Conservation (phyloP, 2,329 filamentous ascomycete genomes). For the Pseudocercospora eumusae region DNA sequence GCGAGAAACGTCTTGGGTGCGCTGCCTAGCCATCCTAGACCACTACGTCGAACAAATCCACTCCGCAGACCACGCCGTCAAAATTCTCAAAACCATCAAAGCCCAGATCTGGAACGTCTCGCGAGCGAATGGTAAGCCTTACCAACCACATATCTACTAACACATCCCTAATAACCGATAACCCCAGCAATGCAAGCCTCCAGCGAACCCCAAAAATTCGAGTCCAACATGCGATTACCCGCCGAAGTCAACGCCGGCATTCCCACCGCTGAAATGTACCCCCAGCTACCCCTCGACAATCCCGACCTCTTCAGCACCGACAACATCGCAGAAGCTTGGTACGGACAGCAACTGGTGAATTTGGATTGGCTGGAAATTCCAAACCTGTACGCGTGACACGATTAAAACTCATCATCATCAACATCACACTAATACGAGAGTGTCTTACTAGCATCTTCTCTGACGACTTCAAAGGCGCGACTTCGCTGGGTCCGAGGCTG, state of each 20-base stretch:
- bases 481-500: constrained; percentile 18
- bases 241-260: constrained; percentile 9
- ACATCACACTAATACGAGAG: no score
- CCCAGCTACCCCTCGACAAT: constrained; percentile 26
- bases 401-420: no score
- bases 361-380: constrained; percentile 32
- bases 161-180: no score
- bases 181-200: neutral
- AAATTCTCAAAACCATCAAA: constrained; percentile 31
- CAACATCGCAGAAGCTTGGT: constrained; percentile 32
- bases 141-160: no score
- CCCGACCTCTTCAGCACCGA: constrained; percentile 30
- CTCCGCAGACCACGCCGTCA: constrained; percentile 29
- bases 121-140: constrained; percentile 6
- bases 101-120: constrained; percentile 20
- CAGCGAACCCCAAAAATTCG: neutral
- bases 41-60: constrained; percentile 32
- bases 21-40: constrained; percentile 29
- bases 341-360: constrained; percentile 32
- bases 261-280: constrained; percentile 17
- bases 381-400: constrained; percentile 20
- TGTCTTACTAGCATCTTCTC: constrained; percentile 6
- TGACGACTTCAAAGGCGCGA: constrained; percentile 11
- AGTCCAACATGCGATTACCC: neutral
- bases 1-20: constrained; percentile 28